Base-by-base conservation (phyloP, 1,284 basidiomycete species). In the Bondarzewia mesenterica region DNA sequence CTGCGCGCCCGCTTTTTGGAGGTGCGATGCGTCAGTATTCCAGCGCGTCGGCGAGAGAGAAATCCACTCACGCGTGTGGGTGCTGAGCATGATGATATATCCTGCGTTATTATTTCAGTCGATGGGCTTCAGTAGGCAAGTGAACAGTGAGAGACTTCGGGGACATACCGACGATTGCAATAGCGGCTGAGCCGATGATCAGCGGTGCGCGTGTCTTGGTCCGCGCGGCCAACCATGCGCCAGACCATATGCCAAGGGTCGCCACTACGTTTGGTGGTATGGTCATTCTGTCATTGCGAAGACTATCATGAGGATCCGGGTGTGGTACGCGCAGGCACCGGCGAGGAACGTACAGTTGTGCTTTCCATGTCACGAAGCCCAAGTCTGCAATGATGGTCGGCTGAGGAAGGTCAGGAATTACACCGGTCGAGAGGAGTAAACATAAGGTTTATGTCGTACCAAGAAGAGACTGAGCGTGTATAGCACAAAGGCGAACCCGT, bases 361-460 rank as follows among this genome's bases (percentile, higher is more conserved):
- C 79, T 57, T 81, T 65, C 75, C 79, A 81, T 15, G 70, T 72
- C 20, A 70, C 60, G 53, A 73, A 83, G 5, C 80, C 79, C 12
- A 81, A 69, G 2, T 68, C 71, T 12, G 71, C 67, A 50, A 84
- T 82, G 53, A 85, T 83, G 1, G 77, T 79, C 1, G 80, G 79
- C 71, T 78, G 29, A n/a, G n/a, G n/a, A n/a, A n/a, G n/a, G n/a
- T n/a, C n/a, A n/a, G n/a, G n/a, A n/a, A n/a, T n/a, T n/a, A n/a
- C n/a, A n/a, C n/a, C n/a, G n/a, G n/a, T n/a, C n/a, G n/a, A n/a
- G n/a, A n/a, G n/a, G 42, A 44, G 14, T 47, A 47, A 21, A 22
- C 7, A 20, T 41, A 10, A 41, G 40, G 10, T 14, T n/a, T n/a
- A n/a, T n/a, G 14, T 50, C 65, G 44, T 56, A 76, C 76, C 67